Conservation (phyloP, 208 protist species). For the Trichomonas tenax region DNA sequence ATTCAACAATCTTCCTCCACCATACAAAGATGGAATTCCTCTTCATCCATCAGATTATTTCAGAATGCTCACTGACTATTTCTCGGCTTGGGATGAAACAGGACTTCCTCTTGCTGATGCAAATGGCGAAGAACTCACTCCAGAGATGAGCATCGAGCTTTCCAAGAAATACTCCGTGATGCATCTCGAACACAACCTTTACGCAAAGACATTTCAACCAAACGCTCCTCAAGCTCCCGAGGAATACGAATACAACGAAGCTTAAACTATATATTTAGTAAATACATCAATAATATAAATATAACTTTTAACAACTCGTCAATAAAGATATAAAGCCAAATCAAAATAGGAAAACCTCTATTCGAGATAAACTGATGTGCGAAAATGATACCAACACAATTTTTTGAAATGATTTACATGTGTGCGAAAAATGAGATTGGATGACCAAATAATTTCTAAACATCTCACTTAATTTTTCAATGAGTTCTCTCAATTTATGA, state of each 20-base stretch:
- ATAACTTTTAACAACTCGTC: too few species aligned
- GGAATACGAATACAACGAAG: background rate
- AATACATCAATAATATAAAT: too few species aligned
- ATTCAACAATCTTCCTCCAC: background rate
- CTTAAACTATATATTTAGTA: background rate
- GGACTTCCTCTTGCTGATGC: background rate
- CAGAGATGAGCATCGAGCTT: background rate
- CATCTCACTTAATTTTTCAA: too few species aligned
- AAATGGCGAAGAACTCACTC: background rate
- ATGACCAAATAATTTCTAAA: too few species aligned
- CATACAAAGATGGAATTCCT: background rate
- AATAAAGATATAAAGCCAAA: too few species aligned
- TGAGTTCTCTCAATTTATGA: too few species aligned
- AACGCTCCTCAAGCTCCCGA: background rate
- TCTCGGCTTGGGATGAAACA: background rate
- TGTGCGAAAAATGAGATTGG: too few species aligned
- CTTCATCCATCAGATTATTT: background rate
- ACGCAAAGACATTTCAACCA: background rate
- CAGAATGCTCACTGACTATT: background rate
- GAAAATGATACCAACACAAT: too few species aligned
- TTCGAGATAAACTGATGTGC: too few species aligned
- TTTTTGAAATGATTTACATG: too few species aligned
- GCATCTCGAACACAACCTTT: background rate
- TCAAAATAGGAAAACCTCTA: too few species aligned
- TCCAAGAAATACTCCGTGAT: background rate